Conservation (phyloP, 208 protist species). For the Lotmaria passim region DNA sequence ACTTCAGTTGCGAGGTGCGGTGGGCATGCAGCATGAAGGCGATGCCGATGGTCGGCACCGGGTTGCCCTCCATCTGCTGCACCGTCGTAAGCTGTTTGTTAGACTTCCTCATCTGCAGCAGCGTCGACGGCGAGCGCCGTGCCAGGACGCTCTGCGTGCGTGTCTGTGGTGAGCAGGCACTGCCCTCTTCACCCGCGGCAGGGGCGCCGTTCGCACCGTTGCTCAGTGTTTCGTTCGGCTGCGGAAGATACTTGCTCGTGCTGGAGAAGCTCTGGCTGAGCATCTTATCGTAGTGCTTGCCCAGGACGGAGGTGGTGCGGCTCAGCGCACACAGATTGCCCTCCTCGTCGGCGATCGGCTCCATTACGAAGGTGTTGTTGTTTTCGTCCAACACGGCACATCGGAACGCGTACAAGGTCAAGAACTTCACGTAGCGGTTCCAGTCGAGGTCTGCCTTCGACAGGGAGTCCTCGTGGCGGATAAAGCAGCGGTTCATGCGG, state of each 20-base stretch:
- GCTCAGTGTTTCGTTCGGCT: slow-evolving; percentile 20
- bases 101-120: slow-evolving; percentile 25
- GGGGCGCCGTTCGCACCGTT: background rate
- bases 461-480: slow-evolving; percentile 49
- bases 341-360: slow-evolving; percentile 50
- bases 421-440: slow-evolving; percentile 85
- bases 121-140: slow-evolving; percentile 16
- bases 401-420: slow-evolving; percentile 80
- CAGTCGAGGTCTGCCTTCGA: slow-evolving; percentile 55
- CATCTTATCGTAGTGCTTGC: slow-evolving; percentile 66
- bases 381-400: slow-evolving; percentile 35
- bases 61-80: slow-evolving; percentile 38
- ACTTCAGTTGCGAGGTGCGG: slow-evolving; percentile 81
- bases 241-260: slow-evolving; percentile 48
- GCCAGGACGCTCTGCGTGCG: slow-evolving; percentile 19
- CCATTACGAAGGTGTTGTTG: slow-evolving; percentile 36
- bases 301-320: slow-evolving; percentile 53
- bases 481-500: slow-evolving; percentile 47
- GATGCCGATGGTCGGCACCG: slow-evolving; percentile 81
- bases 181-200: slow-evolving; percentile 6
- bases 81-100: slow-evolving; percentile 37
- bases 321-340: slow-evolving; percentile 45
- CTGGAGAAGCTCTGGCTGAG: slow-evolving; percentile 40
- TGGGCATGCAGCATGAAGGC: slow-evolving; percentile 77
- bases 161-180: background rate